These are phyloP conservation scores for Pseudogymnoascus pannorum DNA, from an alignment of 2,329 filamentous ascomycete species.

Conservation along the genomic window DNA sequence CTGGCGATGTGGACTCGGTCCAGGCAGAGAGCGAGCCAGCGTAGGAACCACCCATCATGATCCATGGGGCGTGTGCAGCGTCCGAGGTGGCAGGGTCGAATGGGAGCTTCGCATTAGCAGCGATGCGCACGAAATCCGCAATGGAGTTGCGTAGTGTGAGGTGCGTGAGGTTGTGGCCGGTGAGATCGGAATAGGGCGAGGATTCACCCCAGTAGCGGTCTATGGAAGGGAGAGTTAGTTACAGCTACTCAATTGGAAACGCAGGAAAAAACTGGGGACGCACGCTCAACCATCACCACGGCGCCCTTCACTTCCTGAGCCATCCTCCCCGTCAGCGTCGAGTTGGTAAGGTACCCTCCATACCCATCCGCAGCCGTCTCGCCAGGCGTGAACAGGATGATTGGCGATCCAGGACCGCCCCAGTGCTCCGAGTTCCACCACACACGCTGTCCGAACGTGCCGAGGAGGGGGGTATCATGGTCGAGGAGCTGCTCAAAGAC, in stretches of 20 bases:
- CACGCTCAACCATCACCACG: slow-evolving; percentile 47
- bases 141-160: slow-evolving; percentile 48
- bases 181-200: slow-evolving; percentile 43
- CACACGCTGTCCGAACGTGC: slow-evolving; percentile 48
- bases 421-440: slow-evolving; percentile 46
- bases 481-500: slow-evolving; percentile 50
- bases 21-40: slow-evolving; percentile 49
- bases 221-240: slow-evolving; percentile 19
- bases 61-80: slow-evolving; percentile 47
- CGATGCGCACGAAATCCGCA: slow-evolving; percentile 47
- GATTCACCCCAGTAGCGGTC: slow-evolving; percentile 53
- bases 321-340: slow-evolving; percentile 41
- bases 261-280: slow-evolving; percentile 18
- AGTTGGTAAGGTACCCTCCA: slow-evolving; percentile 43
- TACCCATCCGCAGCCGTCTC: slow-evolving; percentile 42
- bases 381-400: slow-evolving; percentile 46
- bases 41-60: slow-evolving; percentile 49
- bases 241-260: neutral
- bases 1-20: slow-evolving; percentile 44
- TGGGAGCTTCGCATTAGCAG: slow-evolving; percentile 43
- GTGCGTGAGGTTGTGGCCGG: slow-evolving; percentile 45
- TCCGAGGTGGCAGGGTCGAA: slow-evolving; percentile 45
- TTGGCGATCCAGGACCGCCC: slow-evolving; percentile 47
- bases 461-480: slow-evolving; percentile 47
- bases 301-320: slow-evolving; percentile 47